phyloP scores from a whole-genome alignment of 805 yeast genomes.

The Cyberlindnera misumaiensis region DNA sequence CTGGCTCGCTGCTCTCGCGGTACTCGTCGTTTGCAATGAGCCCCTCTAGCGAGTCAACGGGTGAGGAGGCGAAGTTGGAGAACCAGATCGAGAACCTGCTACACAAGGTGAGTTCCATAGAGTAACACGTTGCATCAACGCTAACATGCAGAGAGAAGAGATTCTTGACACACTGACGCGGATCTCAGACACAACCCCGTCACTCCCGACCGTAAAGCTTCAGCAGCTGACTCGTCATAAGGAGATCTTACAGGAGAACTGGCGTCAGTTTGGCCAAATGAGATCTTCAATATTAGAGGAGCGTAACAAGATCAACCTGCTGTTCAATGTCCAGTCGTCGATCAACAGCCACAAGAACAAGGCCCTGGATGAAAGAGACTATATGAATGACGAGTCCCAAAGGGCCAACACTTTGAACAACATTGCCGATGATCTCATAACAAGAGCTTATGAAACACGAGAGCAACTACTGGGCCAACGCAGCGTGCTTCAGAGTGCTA shows the following conservation, averaged over 20 bases:
- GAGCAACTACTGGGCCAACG: conserved; percentile 78
- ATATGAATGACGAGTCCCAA: conserved; percentile 69
- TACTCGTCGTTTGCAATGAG: conserved; percentile 50
- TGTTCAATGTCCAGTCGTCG: conserved; percentile 73
- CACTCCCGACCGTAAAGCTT: conserved; percentile 61
- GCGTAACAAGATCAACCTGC: conserved; percentile 65
- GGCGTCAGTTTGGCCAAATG: conserved; percentile 54
- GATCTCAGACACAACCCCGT: conserved; percentile 47
- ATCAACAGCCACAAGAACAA: conserved; percentile 48
- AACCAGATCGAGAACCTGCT: conserved; percentile 45
- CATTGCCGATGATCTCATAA: conserved; percentile 70
- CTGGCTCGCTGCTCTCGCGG: conserved; percentile 44
- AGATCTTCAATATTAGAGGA: conserved; percentile 58
- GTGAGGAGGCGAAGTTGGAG: conserved; percentile 41
- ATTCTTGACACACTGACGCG: conserved; percentile 44
- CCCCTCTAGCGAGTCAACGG: conserved; percentile 39
- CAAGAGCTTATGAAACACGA: conserved; percentile 85
- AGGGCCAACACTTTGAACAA: conserved; percentile 68
- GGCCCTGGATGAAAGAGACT: conserved; percentile 46
- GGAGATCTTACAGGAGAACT: conserved; percentile 68
- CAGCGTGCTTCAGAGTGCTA: conserved; percentile 53
- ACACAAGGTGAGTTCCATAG: conserved; percentile 20
- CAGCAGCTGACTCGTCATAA: conserved; percentile 81
- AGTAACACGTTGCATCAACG: background rate
- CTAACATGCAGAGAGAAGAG: conserved; percentile 36